Evolutionary conservation across 1,284 basidiomycete genomes (phyloP).

Genomic region (Albatrellus sp.): DNA sequence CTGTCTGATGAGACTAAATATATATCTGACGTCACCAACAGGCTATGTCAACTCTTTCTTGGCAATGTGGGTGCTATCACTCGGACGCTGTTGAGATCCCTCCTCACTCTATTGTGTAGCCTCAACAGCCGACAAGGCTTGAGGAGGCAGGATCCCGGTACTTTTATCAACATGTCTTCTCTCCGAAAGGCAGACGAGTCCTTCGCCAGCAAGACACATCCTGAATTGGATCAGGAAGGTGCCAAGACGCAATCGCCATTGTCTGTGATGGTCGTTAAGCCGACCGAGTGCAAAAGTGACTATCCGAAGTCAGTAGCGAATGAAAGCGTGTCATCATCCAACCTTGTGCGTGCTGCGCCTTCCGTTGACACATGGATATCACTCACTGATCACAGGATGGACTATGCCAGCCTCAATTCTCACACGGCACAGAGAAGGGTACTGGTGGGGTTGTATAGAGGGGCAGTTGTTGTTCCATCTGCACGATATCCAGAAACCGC

Average conservation of each 20-base stretch:
- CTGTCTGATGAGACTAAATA: neutral
- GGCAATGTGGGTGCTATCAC: slow-evolving; percentile 11
- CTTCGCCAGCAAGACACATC: neutral
- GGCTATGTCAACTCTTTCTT: slow-evolving; percentile 19
- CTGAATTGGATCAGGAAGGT: neutral
- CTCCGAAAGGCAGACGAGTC: neutral
- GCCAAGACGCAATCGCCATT: neutral
- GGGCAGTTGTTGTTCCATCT: too few relatives aligned
- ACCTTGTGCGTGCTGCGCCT: neutral
- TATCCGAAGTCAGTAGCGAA: neutral
- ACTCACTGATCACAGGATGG: too few relatives aligned
- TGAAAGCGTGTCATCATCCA: neutral
- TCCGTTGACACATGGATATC: too few relatives aligned
- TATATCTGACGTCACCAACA: slow-evolving; percentile 1
- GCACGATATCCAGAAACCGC: too few relatives aligned
- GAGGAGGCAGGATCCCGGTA: neutral
- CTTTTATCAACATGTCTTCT: neutral
- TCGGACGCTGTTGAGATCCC: neutral
- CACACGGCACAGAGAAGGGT: too few relatives aligned
- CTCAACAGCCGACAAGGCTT: neutral
- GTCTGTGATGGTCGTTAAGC: neutral
- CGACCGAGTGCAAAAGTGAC: neutral
- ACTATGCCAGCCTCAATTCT: too few relatives aligned
- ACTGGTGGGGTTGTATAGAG: too few relatives aligned
- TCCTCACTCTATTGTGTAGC: neutral